phyloP scores from a whole-genome alignment of 352 stramenopile genomes.

The Globisporangium paddicum region DNA sequence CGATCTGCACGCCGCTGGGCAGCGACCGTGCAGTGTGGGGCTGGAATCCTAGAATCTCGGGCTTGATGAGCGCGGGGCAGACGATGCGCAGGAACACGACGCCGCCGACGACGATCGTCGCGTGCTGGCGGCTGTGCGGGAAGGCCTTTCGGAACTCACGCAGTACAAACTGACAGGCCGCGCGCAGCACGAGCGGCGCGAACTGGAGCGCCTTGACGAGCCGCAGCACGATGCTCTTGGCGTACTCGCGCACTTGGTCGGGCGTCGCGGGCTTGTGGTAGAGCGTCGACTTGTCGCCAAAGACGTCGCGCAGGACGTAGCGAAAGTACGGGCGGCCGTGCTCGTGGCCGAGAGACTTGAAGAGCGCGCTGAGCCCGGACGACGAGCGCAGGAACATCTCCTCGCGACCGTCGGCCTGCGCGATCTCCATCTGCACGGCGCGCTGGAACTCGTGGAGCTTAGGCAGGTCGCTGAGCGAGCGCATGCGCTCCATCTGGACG shows the following conservation, averaged over 20 bases:
- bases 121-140: constrained; percentile 49
- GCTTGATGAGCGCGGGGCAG: constrained; percentile 77
- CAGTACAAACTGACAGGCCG: constrained; percentile 68
- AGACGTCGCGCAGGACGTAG: constrained; percentile 72
- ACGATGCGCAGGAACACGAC: constrained; percentile 74
- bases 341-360: constrained; percentile 65
- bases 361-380: constrained; percentile 60
- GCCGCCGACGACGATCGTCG: constrained; percentile 69
- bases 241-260: constrained; percentile 44
- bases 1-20: constrained; percentile 59
- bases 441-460: constrained; percentile 59
- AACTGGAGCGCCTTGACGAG: constrained; percentile 69
- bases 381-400: constrained; percentile 78
- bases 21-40: constrained; percentile 48
- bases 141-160: constrained; percentile 68
- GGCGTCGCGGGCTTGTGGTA: constrained; percentile 32
- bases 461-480: constrained; percentile 39
- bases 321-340: constrained; percentile 77
- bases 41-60: constrained; percentile 72
- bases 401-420: constrained; percentile 49
- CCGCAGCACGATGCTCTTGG: constrained; percentile 59
- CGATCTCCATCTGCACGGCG: constrained; percentile 64
- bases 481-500: constrained; percentile 15
- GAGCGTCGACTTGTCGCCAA: constrained; percentile 56
- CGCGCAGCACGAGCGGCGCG: constrained; percentile 64